Percentiles rank a stretch among this genome's conserved stretches.
Conservation (phyloP, 2,329 filamentous ascomycete genomes). For the Ophiocordyceps unilateralis region DNA sequence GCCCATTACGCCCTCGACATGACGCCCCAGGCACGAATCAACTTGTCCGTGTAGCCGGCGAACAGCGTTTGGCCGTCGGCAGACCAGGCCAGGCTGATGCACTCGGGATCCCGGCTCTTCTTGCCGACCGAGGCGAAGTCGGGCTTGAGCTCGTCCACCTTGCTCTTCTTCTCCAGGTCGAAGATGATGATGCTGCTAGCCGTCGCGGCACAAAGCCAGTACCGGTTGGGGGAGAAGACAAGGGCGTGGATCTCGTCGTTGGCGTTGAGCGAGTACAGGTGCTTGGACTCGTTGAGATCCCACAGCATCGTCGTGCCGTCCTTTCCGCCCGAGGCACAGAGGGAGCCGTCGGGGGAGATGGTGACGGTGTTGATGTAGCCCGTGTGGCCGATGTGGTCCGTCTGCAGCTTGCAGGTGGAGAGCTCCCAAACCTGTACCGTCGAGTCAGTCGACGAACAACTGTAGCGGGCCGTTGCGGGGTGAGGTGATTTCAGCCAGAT, state of each 20-base stretch:
- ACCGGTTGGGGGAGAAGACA: constrained; percentile 99
- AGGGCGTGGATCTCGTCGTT: constrained; percentile 99
- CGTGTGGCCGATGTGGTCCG: constrained; percentile 98
- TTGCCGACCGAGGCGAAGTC: constrained; percentile 95
- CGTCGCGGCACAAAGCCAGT: constrained; percentile 99
- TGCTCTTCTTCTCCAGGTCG: constrained; percentile 99
- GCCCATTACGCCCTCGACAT: constrained; percentile 69
- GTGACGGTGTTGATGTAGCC: constrained; percentile 99
- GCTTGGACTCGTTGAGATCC: constrained; percentile 99
- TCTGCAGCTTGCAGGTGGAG: constrained; percentile 97
- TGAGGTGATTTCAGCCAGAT: neutral
- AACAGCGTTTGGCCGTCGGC: constrained; percentile 98
- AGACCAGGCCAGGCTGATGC: constrained; percentile 91
- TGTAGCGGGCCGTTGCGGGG: neutral
- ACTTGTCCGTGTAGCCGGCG: constrained; percentile 99
- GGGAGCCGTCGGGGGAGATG: constrained; percentile 97
- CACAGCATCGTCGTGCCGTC: constrained; percentile 99
- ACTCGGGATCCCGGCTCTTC: constrained; percentile 99
- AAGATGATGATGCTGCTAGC: constrained; percentile 99
- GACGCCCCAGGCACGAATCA: constrained; percentile 94
- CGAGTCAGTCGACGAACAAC: neutral
- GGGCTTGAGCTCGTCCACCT: constrained; percentile 99
- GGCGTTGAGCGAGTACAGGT: constrained; percentile 98
- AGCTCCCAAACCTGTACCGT: constrained; percentile 84
- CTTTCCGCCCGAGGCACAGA: constrained; percentile 98